These are phyloP conservation scores for Novymonas esmeraldas DNA, from an alignment of 208 protist genomes.

Conservation along the genomic window DNA sequence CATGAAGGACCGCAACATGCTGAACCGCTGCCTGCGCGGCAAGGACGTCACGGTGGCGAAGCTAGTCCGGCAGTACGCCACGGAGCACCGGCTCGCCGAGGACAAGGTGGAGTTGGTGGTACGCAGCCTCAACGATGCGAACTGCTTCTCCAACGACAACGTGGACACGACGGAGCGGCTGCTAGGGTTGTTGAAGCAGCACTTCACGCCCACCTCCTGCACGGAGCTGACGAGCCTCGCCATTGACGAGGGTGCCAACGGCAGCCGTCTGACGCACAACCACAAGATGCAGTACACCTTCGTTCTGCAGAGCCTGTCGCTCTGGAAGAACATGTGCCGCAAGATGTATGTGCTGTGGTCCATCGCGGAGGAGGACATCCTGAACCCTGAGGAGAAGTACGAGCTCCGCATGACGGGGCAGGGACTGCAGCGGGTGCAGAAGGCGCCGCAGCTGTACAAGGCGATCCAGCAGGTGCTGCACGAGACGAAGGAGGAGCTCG, in stretches of 20 bases:
- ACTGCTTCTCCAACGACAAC: constrained; percentile 92
- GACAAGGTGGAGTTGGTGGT: constrained; percentile 81
- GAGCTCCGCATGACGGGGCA: constrained; percentile 92
- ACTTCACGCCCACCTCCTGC: constrained; percentile 71
- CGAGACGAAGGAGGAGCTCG: constrained; percentile 88
- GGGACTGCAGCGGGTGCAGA: constrained; percentile 95
- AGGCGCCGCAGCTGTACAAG: constrained; percentile 81
- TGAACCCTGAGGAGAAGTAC: constrained; percentile 85
- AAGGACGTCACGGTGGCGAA: constrained; percentile 85
- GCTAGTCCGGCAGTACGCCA: constrained; percentile 70
- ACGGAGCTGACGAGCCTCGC: constrained; percentile 57
- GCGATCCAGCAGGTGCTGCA: constrained; percentile 89
- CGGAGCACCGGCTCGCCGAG: constrained; percentile 22
- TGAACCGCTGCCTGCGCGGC: constrained; percentile 85
- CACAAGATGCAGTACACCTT: constrained; percentile 96
- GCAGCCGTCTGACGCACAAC: constrained; percentile 95
- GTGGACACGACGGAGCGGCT: constrained; percentile 74
- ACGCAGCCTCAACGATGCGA: constrained; percentile 91
- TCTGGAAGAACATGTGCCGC: constrained; percentile 95
- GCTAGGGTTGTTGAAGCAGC: constrained; percentile 67
- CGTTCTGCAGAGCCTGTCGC: constrained; percentile 95
- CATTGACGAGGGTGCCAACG: constrained; percentile 82
- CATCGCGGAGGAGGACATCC: constrained; percentile 95
- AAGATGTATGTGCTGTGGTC: constrained; percentile 92
- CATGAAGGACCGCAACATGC: constrained; percentile 56